Evolutionary conservation across 2,329 filamentous ascomycete genomes (phyloP), one percentile per base, ranked within the genome.

Genomic region (Dactylellina haptotyla): DNA sequence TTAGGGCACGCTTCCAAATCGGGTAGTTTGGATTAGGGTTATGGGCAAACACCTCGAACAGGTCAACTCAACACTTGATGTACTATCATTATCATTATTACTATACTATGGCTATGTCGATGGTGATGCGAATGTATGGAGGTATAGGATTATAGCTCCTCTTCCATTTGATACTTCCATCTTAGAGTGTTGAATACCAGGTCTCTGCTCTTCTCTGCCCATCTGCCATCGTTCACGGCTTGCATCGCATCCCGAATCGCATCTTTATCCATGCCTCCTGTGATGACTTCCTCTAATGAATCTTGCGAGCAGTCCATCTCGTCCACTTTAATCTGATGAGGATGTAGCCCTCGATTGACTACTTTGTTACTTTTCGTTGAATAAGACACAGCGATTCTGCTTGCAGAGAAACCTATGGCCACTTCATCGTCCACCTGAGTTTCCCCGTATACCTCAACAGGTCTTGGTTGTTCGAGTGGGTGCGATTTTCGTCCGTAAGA

Each of bases 21-120:
- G 43, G 69, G 69, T 20, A 73, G 30, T 56, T 73, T 66, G 20
- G 54, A 73, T 66, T 73, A 66, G 61, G 69, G 69, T 62, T 73
- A 61, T 46, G 69, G 28, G 37, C 69, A 73, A 73, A 73, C 69
- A n/a, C n/a, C 16, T 4, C n/a, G 1, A 14, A 34, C 16, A 23
- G 5, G 45, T 53, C 69, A 64, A 61, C 54, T 25, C 69, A 66
- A 57, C 48, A 23, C 46, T 20, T 20, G 16, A 3, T 12, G 12
- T n/a, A 26, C 32, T 32, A 53, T 46, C 37, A n/a, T 16, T 41
- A n/a, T 53, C 25, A n/a, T n/a, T n/a, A n/a, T 53, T 32, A 53
- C 25, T 28, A 53, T 12, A 53, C 28, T n/a, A 16, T 18, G 20
- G 32, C 18, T 41, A 3, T 41, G 28, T n/a, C n/a, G 23, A 28